phyloP scores from a whole-genome alignment of 257 asterid species.

The Penstemon eatonii region DNA sequence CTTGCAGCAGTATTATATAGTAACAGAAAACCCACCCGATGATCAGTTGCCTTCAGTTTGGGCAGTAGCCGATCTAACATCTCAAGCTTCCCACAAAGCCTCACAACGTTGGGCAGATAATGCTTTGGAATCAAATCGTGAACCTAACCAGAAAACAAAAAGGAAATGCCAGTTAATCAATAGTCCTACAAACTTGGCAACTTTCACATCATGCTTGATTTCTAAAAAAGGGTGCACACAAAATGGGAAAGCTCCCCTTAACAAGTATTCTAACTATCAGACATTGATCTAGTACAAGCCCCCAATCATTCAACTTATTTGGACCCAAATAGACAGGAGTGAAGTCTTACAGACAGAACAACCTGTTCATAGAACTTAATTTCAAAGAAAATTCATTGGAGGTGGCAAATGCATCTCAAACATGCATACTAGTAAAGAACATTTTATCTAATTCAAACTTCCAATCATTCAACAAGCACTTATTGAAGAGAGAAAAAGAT shows the following conservation, averaged over 20 bases:
- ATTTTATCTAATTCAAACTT: conserved; percentile 14
- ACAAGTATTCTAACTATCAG: conserved; percentile 14
- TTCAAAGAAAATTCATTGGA: conserved; percentile 10
- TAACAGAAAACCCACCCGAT: conserved; percentile 62
- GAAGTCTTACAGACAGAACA: conserved; percentile 12
- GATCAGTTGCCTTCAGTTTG: conserved; percentile 96
- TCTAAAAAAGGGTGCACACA: neutral
- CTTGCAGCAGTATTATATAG: neutral
- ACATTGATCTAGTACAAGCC: conserved; percentile 17
- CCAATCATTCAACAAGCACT: conserved; percentile 3
- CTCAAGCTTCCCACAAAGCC: conserved; percentile 99
- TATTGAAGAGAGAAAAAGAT: conserved; percentile 27
- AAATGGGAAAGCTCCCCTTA: neutral
- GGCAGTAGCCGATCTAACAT: conserved; percentile 94
- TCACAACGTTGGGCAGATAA: conserved; percentile 76
- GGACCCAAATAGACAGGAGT: conserved; percentile 6
- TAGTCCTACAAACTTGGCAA: conserved; percentile 10
- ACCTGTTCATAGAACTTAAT: conserved; percentile 18
- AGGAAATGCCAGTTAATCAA: conserved; percentile 10
- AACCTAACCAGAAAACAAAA: conserved; percentile 51
- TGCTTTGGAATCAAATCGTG: conserved; percentile 86
- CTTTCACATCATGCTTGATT: conserved; percentile 8
- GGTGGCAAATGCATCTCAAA: neutral
- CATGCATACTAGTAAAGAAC: neutral
- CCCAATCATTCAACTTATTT: conserved; percentile 19